Percentiles rank a stretch among this genome's conserved stretches.
Evolutionary conservation across 2,329 filamentous ascomycete species (phyloP).

Genomic region (Calonectria ilicicola): DNA sequence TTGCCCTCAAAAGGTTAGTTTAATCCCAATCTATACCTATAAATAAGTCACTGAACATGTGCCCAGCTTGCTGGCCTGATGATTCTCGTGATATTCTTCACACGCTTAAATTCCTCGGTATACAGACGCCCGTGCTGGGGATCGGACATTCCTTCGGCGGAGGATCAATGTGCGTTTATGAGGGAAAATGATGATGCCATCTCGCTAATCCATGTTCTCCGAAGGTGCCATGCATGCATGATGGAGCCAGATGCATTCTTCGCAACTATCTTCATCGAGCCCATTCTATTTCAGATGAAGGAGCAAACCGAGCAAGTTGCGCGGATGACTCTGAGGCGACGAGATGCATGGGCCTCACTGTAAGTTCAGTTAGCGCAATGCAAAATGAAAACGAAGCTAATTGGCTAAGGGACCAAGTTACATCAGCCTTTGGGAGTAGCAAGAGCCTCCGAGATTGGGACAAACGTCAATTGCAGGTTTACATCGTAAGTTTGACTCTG

Average conservation of each 20-base stretch:
- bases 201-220: background rate
- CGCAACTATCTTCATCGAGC: slow-evolving; percentile 12
- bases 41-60: background rate
- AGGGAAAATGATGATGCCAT: too few species aligned
- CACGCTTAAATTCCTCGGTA: background rate
- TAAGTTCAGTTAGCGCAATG: background rate
- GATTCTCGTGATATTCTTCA: slow-evolving; percentile 17
- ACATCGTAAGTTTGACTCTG: background rate
- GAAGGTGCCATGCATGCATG: slow-evolving; percentile 13
- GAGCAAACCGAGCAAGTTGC: slow-evolving; percentile 9
- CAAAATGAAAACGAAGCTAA: background rate
- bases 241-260: slow-evolving; percentile 9
- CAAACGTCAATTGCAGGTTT: background rate
- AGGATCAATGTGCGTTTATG: slow-evolving; percentile 8
- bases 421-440: too few species aligned
- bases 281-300: slow-evolving; percentile 17
- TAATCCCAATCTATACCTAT: background rate
- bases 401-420: background rate
- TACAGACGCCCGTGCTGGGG: background rate
- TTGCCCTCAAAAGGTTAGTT: slow-evolving; percentile 6
- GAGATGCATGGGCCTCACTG: slow-evolving; percentile 13
- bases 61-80: slow-evolving; percentile 12
- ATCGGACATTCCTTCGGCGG: slow-evolving; percentile 19
- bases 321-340: background rate
- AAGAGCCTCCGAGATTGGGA: slow-evolving; percentile 12